Base-by-base conservation (phyloP, 768 basidiomycete species). In the Antrodiella citrinella region DNA sequence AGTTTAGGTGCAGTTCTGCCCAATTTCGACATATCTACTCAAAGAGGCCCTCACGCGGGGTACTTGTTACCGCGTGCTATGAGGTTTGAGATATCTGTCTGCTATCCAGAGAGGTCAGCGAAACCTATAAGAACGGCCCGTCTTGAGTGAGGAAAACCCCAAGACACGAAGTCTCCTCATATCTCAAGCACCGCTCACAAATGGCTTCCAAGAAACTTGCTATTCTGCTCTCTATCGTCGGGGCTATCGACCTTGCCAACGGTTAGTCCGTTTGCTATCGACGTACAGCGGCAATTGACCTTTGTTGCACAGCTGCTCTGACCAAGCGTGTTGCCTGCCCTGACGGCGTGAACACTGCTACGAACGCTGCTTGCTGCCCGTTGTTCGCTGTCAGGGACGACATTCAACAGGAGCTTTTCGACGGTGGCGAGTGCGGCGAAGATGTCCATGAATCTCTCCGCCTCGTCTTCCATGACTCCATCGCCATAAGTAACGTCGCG, bases 371-470 rank as follows among this genome's bases (percentile, higher is more conserved):
- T 5, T 69, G 67, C 50, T 68, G 67, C 51, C 51, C 53, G 7
- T 59, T 62, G 44, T 67, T 63, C 57, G 53, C 63, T n/a, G 53
- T 67, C 39, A 53, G 59, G 18, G 67, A 66, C 45, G 61, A 62
- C 20, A 55, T 68, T 24, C 54, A 67, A 49, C 48, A 52, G 38
- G 56, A 59, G 45, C 46, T 65, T n/a, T 66, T 65, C 54, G 49
- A 60, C 46, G 59, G 59, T 44, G 63, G 59, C 19, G 44, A 62
- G 49, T 68, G 67, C 49, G 60, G 60, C 42, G 61, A 65, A 21
- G 64, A 65, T 57, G 5, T 55, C 4, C 63, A 64, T 43, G 61
- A 57, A 42, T 54, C 62, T 23, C 55, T 62, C 46, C 57, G 63
- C 44, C 58, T 65, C 26, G 57, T 54, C 39, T 63, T 63, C 53